These are phyloP conservation scores for Saccharomycopsis hybrid DNA, from an alignment of 1,139 yeast species.

Conservation along the genomic window DNA sequence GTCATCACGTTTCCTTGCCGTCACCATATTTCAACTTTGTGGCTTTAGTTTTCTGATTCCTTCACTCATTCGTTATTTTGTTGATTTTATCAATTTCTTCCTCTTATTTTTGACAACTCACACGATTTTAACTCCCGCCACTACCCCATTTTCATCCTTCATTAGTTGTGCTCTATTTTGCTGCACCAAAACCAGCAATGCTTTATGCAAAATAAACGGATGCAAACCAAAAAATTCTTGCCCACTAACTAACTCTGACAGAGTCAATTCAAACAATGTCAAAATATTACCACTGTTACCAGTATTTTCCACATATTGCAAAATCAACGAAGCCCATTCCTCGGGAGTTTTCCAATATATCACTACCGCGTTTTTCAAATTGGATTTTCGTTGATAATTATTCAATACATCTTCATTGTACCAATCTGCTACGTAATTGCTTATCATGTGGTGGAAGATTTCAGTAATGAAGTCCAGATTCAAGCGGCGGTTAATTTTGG, in stretches of 20 bases:
- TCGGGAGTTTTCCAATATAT: constrained; percentile 66
- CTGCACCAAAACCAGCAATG: constrained; percentile 53
- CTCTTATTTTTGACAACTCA: constrained; percentile 8
- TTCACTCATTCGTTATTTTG: too few relatives aligned
- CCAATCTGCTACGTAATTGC: constrained; percentile 49
- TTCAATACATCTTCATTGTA: constrained; percentile 22
- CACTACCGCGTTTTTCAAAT: constrained; percentile 41
- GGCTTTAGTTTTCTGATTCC: too few relatives aligned
- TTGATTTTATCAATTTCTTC: too few relatives aligned
- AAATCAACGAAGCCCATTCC: constrained; percentile 68
- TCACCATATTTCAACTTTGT: too few relatives aligned
- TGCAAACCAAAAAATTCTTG: constrained; percentile 63
- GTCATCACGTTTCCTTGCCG: too few relatives aligned
- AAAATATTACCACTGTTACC: constrained; percentile 77
- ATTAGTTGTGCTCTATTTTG: constrained; percentile 64
- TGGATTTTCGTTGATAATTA: constrained; percentile 24
- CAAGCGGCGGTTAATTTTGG: constrained; percentile 34
- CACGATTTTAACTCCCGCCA: constrained; percentile 64
- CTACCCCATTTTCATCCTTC: constrained; percentile 47
- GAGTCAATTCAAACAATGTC: constrained; percentile 71
- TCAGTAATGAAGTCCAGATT: constrained; percentile 48
- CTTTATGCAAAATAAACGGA: constrained; percentile 45
- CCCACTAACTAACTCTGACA: constrained; percentile 54
- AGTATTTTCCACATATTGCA: constrained; percentile 59
- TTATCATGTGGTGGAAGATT: constrained; percentile 54